These are phyloP conservation scores for Neonectria faginata DNA, from an alignment of 2,329 filamentous ascomycete genomes.

Conservation along the genomic window DNA sequence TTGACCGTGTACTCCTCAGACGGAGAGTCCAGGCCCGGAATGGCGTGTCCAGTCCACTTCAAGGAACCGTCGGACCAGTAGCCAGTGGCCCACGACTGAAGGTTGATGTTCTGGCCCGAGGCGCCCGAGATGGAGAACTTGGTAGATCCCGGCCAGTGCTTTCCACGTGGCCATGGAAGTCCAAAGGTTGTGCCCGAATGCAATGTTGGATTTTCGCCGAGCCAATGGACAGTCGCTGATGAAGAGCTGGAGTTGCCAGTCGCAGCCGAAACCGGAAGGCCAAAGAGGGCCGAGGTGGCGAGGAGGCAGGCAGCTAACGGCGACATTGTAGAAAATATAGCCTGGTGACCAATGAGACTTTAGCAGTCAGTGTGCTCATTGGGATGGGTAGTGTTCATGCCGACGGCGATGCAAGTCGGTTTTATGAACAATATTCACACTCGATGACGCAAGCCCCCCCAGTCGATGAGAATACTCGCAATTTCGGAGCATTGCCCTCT, in stretches of 20 bases:
- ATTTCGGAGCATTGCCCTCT: constrained; percentile 20
- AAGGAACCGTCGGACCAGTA: constrained; percentile 71
- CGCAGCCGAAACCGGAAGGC: constrained; percentile 27
- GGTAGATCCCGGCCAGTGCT: constrained; percentile 52
- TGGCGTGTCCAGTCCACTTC: constrained; percentile 71
- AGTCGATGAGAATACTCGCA: constrained; percentile 3
- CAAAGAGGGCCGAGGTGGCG: constrained; percentile 25
- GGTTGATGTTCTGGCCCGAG: constrained; percentile 33
- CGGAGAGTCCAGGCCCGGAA: constrained; percentile 56
- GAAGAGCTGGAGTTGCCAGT: constrained; percentile 36
- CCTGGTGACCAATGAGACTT: not conserved
- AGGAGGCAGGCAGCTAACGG: constrained; percentile 15
- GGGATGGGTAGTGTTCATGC: not conserved
- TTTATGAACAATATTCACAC: not conserved
- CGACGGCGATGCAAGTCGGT: not conserved
- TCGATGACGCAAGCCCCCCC: not conserved
- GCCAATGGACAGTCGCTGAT: constrained; percentile 52
- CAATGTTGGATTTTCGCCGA: constrained; percentile 52
- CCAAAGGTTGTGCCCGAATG: constrained; percentile 57
- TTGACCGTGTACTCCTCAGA: constrained; percentile 56
- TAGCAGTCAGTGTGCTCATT: not conserved
- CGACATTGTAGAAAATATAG: constrained; percentile 9
- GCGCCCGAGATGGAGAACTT: constrained; percentile 49
- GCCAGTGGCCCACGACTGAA: constrained; percentile 67
- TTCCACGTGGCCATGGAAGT: constrained; percentile 57